Evolutionary conservation across 2,329 filamentous ascomycete species (phyloP).

Genomic region (Phialocephala sp.): DNA sequence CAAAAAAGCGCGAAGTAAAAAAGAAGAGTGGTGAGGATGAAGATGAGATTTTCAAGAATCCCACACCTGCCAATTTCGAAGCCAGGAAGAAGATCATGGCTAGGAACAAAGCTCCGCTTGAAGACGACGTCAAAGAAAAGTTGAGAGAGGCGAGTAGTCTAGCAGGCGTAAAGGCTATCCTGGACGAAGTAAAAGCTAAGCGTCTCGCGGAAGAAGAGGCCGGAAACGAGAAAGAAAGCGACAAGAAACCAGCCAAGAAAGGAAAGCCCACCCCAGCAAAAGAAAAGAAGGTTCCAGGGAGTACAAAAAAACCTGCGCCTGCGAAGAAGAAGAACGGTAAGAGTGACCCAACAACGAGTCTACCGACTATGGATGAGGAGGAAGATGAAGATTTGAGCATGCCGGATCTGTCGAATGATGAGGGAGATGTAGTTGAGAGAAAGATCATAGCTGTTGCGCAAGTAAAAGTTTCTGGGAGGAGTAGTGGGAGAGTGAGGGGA

Average conservation of each 20-base stretch:
- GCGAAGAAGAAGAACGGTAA: slow-evolving; percentile 39
- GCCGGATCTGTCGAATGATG: neutral
- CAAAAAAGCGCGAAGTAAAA: slow-evolving; percentile 73
- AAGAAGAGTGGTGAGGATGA: slow-evolving; percentile 48
- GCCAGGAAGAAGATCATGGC: slow-evolving; percentile 34
- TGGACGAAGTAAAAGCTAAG: slow-evolving; percentile 34
- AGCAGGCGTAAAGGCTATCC: slow-evolving; percentile 37
- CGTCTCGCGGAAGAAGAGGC: slow-evolving; percentile 30
- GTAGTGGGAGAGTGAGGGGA: neutral
- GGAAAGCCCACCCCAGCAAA: slow-evolving; percentile 19
- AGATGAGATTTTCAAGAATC: slow-evolving; percentile 41
- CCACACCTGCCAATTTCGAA: slow-evolving; percentile 39
- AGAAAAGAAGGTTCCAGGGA: slow-evolving; percentile 21
- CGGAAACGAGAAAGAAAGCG: slow-evolving; percentile 45
- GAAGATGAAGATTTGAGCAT: slow-evolving; percentile 14
- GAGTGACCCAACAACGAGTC: slow-evolving; percentile 49
- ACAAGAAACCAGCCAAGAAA: slow-evolving; percentile 23
- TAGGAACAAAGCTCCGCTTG: slow-evolving; percentile 31
- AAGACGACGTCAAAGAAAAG: slow-evolving; percentile 31
- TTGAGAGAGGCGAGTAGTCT: slow-evolving; percentile 31
- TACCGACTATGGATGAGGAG: slow-evolving; percentile 42
- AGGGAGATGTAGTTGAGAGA: neutral
- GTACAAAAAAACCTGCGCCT: slow-evolving; percentile 26
- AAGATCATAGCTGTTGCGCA: neutral
- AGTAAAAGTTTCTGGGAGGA: neutral